A percentile compares a stretch with the other conserved stretches of the same genome.
Conservation (phyloP, 371 early-diverging fungal species). For the Mucor racemosus region DNA sequence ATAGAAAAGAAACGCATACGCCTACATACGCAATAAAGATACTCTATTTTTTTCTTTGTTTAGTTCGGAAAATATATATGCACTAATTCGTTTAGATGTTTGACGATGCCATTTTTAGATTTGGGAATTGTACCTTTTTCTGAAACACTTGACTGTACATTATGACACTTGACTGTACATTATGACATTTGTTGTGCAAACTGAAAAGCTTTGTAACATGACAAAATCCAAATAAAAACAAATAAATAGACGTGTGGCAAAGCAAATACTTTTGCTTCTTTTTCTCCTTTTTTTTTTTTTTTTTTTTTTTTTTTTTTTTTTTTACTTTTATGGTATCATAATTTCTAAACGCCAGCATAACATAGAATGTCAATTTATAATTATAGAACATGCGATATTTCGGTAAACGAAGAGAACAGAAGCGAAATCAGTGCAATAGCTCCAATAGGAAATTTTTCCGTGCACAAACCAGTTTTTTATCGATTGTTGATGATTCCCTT, state of each 20-base stretch:
- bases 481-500: neutral
- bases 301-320: neutral
- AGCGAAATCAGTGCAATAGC: neutral
- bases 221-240: too few relatives aligned
- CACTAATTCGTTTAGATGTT: too few relatives aligned
- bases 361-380: neutral
- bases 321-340: neutral
- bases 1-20: too few relatives aligned
- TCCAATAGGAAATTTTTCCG: constrained; percentile 1
- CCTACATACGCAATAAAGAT: too few relatives aligned
- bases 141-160: neutral
- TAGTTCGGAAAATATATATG: too few relatives aligned
- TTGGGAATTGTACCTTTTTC: too few relatives aligned
- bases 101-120: too few relatives aligned
- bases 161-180: neutral
- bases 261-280: neutral
- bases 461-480: neutral
- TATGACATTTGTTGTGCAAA: neutral
- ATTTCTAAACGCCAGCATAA: neutral
- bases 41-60: too few relatives aligned
- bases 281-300: neutral
- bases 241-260: neutral
- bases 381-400: neutral
- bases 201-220: too few relatives aligned
- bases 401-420: neutral